Percentiles rank a stretch among this genome's conserved stretches.
Evolutionary conservation across 306 rosid genomes (phyloP).

Genomic region (Cucumis hystrix): DNA sequence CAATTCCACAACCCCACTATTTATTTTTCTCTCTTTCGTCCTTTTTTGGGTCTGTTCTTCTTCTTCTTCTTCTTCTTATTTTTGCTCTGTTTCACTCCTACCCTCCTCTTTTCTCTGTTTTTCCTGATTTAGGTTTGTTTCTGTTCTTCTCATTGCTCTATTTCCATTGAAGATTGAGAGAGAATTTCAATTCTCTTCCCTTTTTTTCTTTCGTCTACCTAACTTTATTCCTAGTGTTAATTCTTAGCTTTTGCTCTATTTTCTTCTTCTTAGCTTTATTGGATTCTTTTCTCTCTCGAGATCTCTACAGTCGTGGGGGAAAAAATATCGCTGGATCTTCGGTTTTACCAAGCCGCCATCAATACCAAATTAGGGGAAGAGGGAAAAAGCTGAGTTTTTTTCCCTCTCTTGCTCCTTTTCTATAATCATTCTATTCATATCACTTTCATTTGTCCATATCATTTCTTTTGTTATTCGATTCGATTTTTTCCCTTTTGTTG

Average conservation of each 20-base stretch:
- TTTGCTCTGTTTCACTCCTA: neutral
- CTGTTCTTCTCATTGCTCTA: neutral
- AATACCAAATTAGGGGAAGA: neutral
- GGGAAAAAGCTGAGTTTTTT: neutral
- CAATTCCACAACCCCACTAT: neutral
- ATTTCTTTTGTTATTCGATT: neutral
- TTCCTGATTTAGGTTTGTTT: neutral
- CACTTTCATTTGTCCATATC: neutral
- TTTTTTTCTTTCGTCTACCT: neutral
- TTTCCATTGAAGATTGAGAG: neutral
- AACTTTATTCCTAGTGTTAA: neutral
- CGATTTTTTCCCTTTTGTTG: neutral
- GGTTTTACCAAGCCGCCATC: constrained; percentile 11
- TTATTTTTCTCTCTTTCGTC: neutral
- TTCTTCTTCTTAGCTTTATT: neutral
- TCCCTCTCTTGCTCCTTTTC: neutral
- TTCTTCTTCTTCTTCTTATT: neutral
- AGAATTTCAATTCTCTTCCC: neutral
- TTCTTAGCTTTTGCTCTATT: neutral
- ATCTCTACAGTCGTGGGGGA: constrained; percentile 18
- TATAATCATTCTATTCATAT: neutral
- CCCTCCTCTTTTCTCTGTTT: neutral
- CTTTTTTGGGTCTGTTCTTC: neutral
- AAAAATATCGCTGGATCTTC: constrained; percentile 19
- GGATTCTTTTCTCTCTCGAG: neutral